Evolutionary conservation across 2,329 filamentous ascomycete genomes (phyloP), one percentile per base, ranked within the genome.

Genomic region (Moelleriella libera): DNA sequence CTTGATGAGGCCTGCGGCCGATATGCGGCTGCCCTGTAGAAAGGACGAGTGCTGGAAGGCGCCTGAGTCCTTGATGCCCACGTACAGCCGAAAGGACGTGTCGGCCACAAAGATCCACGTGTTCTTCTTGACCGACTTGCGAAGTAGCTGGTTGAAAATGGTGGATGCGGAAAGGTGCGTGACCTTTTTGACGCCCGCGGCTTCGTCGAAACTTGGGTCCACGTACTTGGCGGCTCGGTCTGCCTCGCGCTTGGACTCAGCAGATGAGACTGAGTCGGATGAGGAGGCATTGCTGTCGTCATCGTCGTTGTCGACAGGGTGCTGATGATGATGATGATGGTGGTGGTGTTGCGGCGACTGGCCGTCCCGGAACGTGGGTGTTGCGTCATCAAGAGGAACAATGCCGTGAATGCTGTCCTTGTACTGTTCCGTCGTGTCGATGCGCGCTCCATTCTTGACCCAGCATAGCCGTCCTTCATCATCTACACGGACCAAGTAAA

Each of bases 91-190:
- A 61, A 89, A 92, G 1, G 78, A 83, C 1, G 86, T 90, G 63
- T 95, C 88, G 29, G 85, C 83, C 6, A 89, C 88, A 57, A 94
- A 96, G 53, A 95, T 94, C 89, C 89, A 95, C 5, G 85, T 92
- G 58, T 90, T 89, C 52, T 88, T 88, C 62, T 82, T 85, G 40
- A 88, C 84, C 0, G 84, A 82, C 53, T 86, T 83, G 50, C 85
- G 78, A 12, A 92, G 71, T 5, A 94, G 70, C 52, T 85, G 83
- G 62, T 92, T 87, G 60, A 90, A 76, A 4, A 94, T 73, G 1
- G 83, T 82, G 0, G 82, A 78, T 1, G 83, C 78, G 5, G 78
- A 85, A 3, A 88, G 70, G 57, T 88, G 79, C 44, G 75, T 77
- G 11, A 73, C 60, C 53, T 69, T 72, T 51, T 67, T 65, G 30